Evolutionary conservation across 768 basidiomycete species (phyloP), one percentile per base, ranked within the genome.

Genomic region (Sporobolomyces roseus): DNA sequence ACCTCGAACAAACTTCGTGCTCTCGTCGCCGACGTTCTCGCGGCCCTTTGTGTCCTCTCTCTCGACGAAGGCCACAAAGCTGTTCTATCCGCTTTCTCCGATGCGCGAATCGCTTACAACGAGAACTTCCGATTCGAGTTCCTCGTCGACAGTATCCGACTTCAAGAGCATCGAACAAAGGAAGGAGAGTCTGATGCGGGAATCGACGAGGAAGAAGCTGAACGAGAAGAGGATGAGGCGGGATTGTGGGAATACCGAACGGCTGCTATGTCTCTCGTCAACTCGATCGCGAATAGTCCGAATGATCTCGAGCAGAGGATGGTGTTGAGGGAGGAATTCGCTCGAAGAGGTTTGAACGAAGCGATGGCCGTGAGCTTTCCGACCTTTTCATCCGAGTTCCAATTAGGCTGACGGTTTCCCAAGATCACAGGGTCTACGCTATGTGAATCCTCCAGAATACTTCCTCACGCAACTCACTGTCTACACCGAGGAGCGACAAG

Each of bases 401-500:
- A n/a, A n/a, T n/a, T n/a, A n/a, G n/a, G n/a, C n/a, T n/a, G n/a
- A n/a, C n/a, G n/a, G n/a, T n/a, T n/a, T n/a, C n/a, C n/a, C n/a
- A n/a, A n/a, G n/a, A n/a, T 52, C 60, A 35, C 72, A 93, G 91
- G 84, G 85, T 6, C 80, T 93, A 10, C 83, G 86, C 68, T 90
- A 90, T 73, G 80, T 86, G 45, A 83, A 84, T 74, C 89, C 90
- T 2, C 88, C 90, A 10, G 90, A 88, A n/a, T 77, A 74, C 5
- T 79, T 94, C n/a, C 76, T 88, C n/a, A 88, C 83, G 0, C 92
- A 93, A 74, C 79, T 93, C 9, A 84, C 88, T 69, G 82, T 90
- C 32, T 94, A 92, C 74, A 83, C 85, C 0, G 91, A 94, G 70
- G 91, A 93, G 77, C 89, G 90, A 73, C 89, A 87, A 51, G 91